These are phyloP conservation scores for Yamadazyma dushanensis DNA, from an alignment of 1,139 yeast species.

Conservation along the genomic window DNA sequence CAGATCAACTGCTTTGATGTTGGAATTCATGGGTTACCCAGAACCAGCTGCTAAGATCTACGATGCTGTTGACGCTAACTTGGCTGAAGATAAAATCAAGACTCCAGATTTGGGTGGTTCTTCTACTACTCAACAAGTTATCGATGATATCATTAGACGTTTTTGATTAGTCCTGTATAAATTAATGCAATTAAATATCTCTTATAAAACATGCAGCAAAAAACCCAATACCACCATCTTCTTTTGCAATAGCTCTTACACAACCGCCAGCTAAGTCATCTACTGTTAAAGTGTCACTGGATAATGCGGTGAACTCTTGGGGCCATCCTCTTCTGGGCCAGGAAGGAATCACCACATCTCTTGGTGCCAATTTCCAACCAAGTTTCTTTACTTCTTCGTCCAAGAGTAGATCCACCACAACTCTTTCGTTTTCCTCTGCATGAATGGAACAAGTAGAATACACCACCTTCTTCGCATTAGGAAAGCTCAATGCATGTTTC, in stretches of 20 bases:
- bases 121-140: constrained; percentile 81
- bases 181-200: constrained; percentile 15
- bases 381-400: constrained; percentile 57
- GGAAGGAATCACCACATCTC: constrained; percentile 65
- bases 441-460: constrained; percentile 96
- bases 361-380: constrained; percentile 76
- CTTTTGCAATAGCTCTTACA: constrained; percentile 78
- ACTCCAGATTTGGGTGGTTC: constrained; percentile 96
- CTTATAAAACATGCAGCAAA: constrained; percentile 83
- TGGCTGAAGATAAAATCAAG: constrained; percentile 73
- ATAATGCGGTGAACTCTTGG: constrained; percentile 59
- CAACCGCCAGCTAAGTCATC: constrained; percentile 76
- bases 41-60: constrained; percentile 91
- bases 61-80: constrained; percentile 91
- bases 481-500: constrained; percentile 84
- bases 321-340: constrained; percentile 87
- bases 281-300: constrained; percentile 43
- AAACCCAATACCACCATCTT: constrained; percentile 96
- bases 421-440: constrained; percentile 90
- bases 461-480: constrained; percentile 73
- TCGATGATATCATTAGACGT: constrained; percentile 67
- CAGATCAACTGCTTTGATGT: constrained; percentile 95
- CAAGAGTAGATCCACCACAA: constrained; percentile 71
- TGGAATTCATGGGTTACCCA: constrained; percentile 91
- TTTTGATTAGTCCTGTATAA: constrained; percentile 9